Conservation (phyloP, 176 grass and related monocot species). For the Bonia amplexicaulis region DNA sequence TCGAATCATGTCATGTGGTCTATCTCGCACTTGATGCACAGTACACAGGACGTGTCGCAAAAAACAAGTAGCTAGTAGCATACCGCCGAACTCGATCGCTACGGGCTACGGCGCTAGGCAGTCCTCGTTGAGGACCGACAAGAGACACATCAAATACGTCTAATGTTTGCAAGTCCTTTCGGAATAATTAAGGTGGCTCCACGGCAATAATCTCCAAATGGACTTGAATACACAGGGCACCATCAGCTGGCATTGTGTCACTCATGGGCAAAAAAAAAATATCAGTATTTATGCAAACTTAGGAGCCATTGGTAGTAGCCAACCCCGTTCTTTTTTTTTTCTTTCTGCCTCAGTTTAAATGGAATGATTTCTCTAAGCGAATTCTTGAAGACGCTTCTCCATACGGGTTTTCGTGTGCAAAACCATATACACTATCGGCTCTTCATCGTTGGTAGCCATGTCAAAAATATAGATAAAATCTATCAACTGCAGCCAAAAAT, state of each 20-base stretch:
- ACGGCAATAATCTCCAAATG: conserved; percentile 16
- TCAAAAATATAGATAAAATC: too few species aligned
- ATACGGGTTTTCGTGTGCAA: too few species aligned
- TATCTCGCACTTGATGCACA: neutral
- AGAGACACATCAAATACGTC: neutral
- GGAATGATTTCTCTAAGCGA: too few species aligned
- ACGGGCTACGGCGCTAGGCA: neutral
- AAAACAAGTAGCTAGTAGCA: neutral
- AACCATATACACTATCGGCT: too few species aligned
- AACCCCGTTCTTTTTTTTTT: neutral
- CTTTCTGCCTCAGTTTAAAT: too few species aligned
- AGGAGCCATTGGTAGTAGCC: neutral
- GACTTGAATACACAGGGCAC: neutral
- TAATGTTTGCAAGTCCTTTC: conserved; percentile 20
- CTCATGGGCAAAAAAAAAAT: too few species aligned
- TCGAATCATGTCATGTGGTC: neutral
- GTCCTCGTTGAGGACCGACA: neutral
- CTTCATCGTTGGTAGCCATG: too few species aligned
- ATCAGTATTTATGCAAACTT: neutral
- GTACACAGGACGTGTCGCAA: neutral
- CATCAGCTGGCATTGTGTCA: neutral
- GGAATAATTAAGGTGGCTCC: conserved; percentile 38
- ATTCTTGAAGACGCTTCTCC: too few species aligned
- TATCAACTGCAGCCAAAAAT: too few species aligned
- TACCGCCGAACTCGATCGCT: neutral